Conservation (phyloP, 2,329 filamentous ascomycete genomes). For the Exophiala sp. region DNA sequence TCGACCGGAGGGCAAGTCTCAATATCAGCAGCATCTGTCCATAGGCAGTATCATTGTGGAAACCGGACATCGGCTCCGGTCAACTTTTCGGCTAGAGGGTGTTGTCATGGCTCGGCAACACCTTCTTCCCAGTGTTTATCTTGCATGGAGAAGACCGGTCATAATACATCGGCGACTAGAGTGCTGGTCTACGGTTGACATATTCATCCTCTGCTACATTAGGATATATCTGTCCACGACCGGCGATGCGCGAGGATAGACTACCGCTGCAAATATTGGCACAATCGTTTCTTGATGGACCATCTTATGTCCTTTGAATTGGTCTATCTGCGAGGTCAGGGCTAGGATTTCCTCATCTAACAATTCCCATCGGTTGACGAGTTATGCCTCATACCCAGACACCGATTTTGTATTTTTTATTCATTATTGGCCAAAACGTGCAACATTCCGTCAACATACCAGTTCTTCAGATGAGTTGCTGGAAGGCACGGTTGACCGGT, state of each 20-base stretch:
- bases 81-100: neutral
- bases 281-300: neutral
- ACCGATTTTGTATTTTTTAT: neutral
- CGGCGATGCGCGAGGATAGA: neutral
- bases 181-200: too few species aligned
- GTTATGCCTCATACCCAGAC: neutral
- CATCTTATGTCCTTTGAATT: neutral
- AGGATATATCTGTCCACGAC: neutral
- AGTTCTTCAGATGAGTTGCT: conserved; percentile 74
- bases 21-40: too few species aligned
- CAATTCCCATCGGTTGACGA: neutral
- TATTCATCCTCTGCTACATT: neutral
- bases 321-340: neutral
- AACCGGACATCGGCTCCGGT: neutral
- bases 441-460: neutral
- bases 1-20: too few species aligned
- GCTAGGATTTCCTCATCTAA: neutral
- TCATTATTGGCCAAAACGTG: neutral
- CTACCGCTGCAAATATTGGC: neutral
- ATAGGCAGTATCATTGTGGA: neutral
- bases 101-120: neutral
- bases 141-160: neutral
- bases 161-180: neutral
- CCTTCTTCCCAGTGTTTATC: too few species aligned
- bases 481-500: conserved; percentile 93